These are phyloP conservation scores for Acacia pycnantha DNA, from an alignment of 331 rosid genomes.

Conservation along the genomic window DNA sequence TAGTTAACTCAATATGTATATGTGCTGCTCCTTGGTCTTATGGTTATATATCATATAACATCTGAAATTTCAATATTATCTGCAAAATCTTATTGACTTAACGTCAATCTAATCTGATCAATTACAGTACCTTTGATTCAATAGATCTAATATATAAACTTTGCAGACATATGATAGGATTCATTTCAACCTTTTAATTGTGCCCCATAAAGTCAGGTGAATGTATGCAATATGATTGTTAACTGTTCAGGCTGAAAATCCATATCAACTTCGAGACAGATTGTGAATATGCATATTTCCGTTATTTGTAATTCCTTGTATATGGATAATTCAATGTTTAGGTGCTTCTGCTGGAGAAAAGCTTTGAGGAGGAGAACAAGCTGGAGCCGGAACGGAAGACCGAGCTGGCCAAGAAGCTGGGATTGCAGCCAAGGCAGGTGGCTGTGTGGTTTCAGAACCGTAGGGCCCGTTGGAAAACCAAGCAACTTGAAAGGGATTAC, in stretches of 20 bases:
- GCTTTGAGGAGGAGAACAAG: slow-evolving; percentile 94
- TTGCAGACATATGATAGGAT: slow-evolving; percentile 11
- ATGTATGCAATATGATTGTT: slow-evolving; percentile 5
- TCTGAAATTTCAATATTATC: neutral
- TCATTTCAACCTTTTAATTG: slow-evolving; percentile 16
- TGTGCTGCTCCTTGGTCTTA: neutral
- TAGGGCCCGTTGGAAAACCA: slow-evolving; percentile 97
- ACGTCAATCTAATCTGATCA: slow-evolving; percentile 20
- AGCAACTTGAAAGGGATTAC: slow-evolving; percentile 92
- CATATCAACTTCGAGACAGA: neutral
- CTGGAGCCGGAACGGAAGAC: slow-evolving; percentile 93
- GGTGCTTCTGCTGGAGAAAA: slow-evolving; percentile 94
- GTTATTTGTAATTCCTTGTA: neutral
- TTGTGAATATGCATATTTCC: neutral
- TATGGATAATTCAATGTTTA: slow-evolving; percentile 25
- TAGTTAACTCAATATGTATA: slow-evolving; percentile 1
- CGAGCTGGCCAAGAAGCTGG: slow-evolving; percentile 91
- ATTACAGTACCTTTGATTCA: neutral
- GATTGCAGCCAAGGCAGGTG: slow-evolving; percentile 93
- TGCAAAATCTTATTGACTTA: neutral
- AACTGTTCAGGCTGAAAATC: neutral
- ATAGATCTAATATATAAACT: slow-evolving; percentile 6
- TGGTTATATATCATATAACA: neutral
- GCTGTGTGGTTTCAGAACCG: slow-evolving; percentile 99
- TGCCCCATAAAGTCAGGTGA: neutral